Base-by-base conservation (phyloP, 352 stramenopile species). In the Phytophthora pluvialis region DNA sequence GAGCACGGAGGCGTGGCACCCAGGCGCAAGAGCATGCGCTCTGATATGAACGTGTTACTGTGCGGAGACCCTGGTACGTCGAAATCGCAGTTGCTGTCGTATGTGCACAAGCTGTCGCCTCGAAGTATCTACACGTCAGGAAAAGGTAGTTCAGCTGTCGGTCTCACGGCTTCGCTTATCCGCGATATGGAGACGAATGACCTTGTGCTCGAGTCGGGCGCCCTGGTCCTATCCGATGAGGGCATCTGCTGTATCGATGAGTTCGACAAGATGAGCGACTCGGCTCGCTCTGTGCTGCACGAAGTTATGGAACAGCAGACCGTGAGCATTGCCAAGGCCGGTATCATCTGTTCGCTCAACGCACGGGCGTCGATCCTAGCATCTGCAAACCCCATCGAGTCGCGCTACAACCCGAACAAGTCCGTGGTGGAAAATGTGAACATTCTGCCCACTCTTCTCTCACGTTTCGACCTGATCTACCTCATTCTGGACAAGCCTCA, bases 261-360 rank as follows among this genome's bases (percentile, higher is more conserved):
- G 78, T 99, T 99, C 72, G 97, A 99, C 71, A 99, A 99, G 78
- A 99, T 99, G 97, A 97, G 84, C 33, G 98, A 99, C 59, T 97
- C 93, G 3, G 98, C 97, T 28, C 91, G 98, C 39, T 97, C 95
- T 2, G 97, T 99, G 49, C 84, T 99, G 8, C 98, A 99, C 80
- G 98, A 99, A 85, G 97, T 97, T n/a, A 99, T 99, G 95, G 97
- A 99, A 80, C 97, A 99, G 72, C 96, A 99, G 72, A 99, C 97
- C 12, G 93, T 99, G 4, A 98, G 90, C 38, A 97, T 99, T 50
- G 97, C 98, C 11, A 99, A 99, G 72, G 97, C 98, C 35, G 98
- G 98, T 13, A 99, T 99, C 68, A 98, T 99, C 64, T 98, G 93
- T 53, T 99, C 97, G 15, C 81, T 99, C 2, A 99, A 99, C 73